phyloP scores from a whole-genome alignment of 1,139 yeast species.

The Debaryomyces subglobosus region DNA sequence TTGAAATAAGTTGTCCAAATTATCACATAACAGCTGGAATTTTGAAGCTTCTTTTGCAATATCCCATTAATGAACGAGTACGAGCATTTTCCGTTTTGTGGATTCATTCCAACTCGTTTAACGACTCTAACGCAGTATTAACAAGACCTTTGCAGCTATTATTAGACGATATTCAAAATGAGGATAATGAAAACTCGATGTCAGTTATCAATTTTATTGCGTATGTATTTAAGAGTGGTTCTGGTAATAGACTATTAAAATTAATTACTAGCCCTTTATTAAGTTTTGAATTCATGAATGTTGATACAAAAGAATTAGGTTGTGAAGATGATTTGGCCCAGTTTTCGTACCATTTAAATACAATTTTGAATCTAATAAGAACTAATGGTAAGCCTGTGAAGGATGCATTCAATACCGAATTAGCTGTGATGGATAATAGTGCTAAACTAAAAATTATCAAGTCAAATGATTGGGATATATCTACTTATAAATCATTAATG shows the following conservation, averaged over 20 bases:
- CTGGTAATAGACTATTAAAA: constrained; percentile 61
- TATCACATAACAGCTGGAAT: constrained; percentile 64
- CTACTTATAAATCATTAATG: constrained; percentile 64
- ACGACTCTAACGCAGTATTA: constrained; percentile 51
- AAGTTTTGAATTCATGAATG: constrained; percentile 36
- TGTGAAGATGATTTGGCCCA: constrained; percentile 57
- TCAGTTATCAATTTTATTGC: constrained; percentile 62
- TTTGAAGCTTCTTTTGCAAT: constrained; percentile 46
- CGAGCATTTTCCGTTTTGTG: constrained; percentile 59
- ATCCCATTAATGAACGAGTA: constrained; percentile 41
- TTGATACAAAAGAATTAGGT: constrained; percentile 17
- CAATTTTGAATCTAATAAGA: constrained; percentile 53
- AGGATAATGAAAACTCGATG: constrained; percentile 42
- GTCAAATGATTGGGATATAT: constrained; percentile 53
- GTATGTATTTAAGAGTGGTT: constrained; percentile 53
- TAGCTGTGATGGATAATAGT: constrained; percentile 56
- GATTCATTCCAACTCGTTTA: constrained; percentile 54
- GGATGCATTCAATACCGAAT: constrained; percentile 55
- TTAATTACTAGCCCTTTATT: constrained; percentile 56
- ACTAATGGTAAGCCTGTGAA: constrained; percentile 45
- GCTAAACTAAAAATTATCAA: constrained; percentile 37
- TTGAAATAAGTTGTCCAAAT: constrained; percentile 38
- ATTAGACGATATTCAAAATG: constrained; percentile 59
- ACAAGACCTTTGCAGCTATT: constrained; percentile 69
- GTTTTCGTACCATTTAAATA: constrained; percentile 58